Base-by-base conservation (phyloP, 2,329 filamentous ascomycete genomes). In the Hortaea sp. region DNA sequence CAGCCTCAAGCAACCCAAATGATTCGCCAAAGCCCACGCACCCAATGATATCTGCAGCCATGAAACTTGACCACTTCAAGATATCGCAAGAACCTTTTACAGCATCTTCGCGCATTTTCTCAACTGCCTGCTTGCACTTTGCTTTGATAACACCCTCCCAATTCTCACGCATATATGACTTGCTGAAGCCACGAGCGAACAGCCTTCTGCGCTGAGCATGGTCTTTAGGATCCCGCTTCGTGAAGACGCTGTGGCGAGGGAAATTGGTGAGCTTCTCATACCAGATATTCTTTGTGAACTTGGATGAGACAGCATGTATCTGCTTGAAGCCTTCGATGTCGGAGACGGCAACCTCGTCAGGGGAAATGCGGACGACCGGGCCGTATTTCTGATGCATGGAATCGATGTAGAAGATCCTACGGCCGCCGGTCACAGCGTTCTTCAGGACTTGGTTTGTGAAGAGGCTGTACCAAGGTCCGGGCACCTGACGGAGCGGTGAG, bases 51-150 rank as follows among this genome's bases (percentile, higher is more conserved):
- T 46, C 44, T 5, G 44, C 39, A 5, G 44, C 44, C 47, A 49
- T 48, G 29, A 48, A 45, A 12, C 37, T 48, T 11, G 28, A 48
- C 46, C 46, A 48, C 29, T 48, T 48, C 20, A 48, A 28, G 10
- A 48, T 30, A 37, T 48, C 46, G 2, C 13, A 27, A 20, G 7
- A 32, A 10, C 42, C 46, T 12, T 10, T 27, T 28, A 42, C 29
- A 27, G 30, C 32, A 11, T 41, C 46, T 20, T 44, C 29, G 28
- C 29, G 40, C 12, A 48, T 48, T 9, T 30, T 31, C 13, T 11
- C 11, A 6, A 44, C 42, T 20, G 41, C 34, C 39, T 42, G 31
- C 39, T 42, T n/a, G n/a, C 10, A 12, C 11, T 37, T 34, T 7
- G 34, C 42, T 7, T 10, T 7, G 7, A 43, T 27, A 11, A 37